These are phyloP conservation scores for Coffea canephora DNA, from an alignment of 257 asterid genomes.

Conservation along the genomic window DNA sequence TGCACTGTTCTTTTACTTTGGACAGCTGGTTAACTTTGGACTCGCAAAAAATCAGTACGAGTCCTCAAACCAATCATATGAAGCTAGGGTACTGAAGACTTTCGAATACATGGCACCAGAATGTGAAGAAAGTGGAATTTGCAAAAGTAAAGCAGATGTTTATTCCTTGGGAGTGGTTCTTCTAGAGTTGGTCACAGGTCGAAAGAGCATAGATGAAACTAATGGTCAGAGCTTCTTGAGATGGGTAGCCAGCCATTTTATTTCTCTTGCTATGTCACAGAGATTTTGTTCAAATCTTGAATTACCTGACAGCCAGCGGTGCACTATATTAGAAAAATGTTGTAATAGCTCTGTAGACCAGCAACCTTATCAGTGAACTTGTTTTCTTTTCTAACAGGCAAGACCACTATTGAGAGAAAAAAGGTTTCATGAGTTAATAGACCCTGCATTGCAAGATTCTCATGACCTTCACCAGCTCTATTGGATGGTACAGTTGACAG, in stretches of 20 bases:
- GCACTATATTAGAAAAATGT: neutral
- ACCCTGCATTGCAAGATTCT: conserved; percentile 40
- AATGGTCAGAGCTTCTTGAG: conserved; percentile 52
- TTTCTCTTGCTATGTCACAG: neutral
- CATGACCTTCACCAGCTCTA: conserved; percentile 52
- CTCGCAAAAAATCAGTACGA: conserved; percentile 40
- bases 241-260: conserved; percentile 37
- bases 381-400: conserved; percentile 35
- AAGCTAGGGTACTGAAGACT: conserved; percentile 38
- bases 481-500: conserved; percentile 46
- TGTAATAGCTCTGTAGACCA: neutral
- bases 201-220: conserved; percentile 53
- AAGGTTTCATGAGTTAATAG: conserved; percentile 49
- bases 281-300: neutral
- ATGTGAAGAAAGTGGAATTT: conserved; percentile 45
- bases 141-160: conserved; percentile 53
- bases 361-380: neutral
- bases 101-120: conserved; percentile 64
- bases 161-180: conserved; percentile 62
- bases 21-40: conserved; percentile 51
- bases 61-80: conserved; percentile 36
- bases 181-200: conserved; percentile 52
- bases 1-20: neutral
- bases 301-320: neutral
- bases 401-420: conserved; percentile 43